Conservation (phyloP, 163 green algal species). For the Volvox carteri region DNA sequence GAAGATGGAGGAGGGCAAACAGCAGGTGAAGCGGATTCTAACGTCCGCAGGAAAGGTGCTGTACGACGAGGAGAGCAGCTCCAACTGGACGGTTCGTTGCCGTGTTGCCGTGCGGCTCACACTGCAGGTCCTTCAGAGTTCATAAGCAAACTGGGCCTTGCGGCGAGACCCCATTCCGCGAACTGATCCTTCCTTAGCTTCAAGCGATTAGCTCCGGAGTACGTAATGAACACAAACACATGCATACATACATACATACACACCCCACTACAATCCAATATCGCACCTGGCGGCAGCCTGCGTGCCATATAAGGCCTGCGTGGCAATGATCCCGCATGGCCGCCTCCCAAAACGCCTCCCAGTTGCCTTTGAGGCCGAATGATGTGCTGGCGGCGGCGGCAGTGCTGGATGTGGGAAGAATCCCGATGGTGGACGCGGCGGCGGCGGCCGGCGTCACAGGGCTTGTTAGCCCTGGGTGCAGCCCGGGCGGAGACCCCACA, state of each 20-base stretch:
- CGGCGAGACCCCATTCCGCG: no score
- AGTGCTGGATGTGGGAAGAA: background rate
- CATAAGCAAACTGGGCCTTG: no score
- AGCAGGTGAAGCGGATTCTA: no score
- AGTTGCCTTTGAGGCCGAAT: slow-evolving; percentile 82
- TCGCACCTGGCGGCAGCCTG: slow-evolving; percentile 59
- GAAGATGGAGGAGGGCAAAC: no score
- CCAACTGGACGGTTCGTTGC: no score
- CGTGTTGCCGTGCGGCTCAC: no score
- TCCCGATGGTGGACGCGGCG: background rate
- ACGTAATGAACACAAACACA: no score
- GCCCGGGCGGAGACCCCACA: background rate
- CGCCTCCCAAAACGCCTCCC: slow-evolving; percentile 85
- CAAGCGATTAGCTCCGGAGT: no score
- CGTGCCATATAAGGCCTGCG: slow-evolving; percentile 94
- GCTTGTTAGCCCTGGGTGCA: background rate
- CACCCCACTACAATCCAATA: background rate
- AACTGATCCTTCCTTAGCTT: no score
- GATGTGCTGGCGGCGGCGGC: background rate
- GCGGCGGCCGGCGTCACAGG: slow-evolving; percentile 51
- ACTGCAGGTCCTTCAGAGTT: no score
- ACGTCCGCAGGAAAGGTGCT: no score
- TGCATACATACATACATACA: slow-evolving; percentile 1
- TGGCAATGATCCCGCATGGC: slow-evolving; percentile 82
- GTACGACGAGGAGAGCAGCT: no score